Base-by-base conservation (phyloP, 2,329 filamentous ascomycete species). In the Dryadomyces sulphureus region DNA sequence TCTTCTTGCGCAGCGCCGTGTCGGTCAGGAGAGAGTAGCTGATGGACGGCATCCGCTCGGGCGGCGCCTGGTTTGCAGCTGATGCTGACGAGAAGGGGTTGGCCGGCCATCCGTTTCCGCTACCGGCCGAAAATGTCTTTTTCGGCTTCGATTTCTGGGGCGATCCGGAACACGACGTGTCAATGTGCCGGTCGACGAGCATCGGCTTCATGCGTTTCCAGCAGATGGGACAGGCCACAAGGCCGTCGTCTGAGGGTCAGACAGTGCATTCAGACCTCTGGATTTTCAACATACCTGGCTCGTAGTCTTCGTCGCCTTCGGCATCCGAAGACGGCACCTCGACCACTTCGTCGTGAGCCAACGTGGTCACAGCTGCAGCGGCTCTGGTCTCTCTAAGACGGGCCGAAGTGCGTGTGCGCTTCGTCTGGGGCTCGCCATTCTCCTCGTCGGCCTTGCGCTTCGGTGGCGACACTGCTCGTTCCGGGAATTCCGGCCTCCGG, bases 21-120 rank as follows among this genome's bases (percentile, higher is more conserved):
- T 96, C 90, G 58, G 82, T 94, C n/a, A 94, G 65, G 59, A 94
- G 73, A 20, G 81, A 82, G 61, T 95, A 96, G 56, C 86, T 92
- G 17, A 95, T 69, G 9, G 84, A 77, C 0, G 92, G 83, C 9
- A 95, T 67, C 30, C 83, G 75, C 43, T 87, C 79, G 20, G 68
- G 66, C 30, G 62, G 54, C 48, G 45, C 44, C 3, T 9, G n/a
- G 5, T 19, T 22, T 1, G 48, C 39, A 7, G 45, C 11, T 0
- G 51, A 20, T 1, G 22, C 38, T 5, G 46, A 12, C 2, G 43
- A 45, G n/a, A 51, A 47, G 2, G 48, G 46, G 14, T 43, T 46
- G 2, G 22, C 5, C 3, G 16, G 39, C 5, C 6, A 32, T 21
- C 16, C 11, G 22, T 22, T 16, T 9, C 11, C 30, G 38, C 40